These are phyloP conservation scores for Fomitopsis pinicola DNA, from an alignment of 1,284 basidiomycete species.

Conservation along the genomic window DNA sequence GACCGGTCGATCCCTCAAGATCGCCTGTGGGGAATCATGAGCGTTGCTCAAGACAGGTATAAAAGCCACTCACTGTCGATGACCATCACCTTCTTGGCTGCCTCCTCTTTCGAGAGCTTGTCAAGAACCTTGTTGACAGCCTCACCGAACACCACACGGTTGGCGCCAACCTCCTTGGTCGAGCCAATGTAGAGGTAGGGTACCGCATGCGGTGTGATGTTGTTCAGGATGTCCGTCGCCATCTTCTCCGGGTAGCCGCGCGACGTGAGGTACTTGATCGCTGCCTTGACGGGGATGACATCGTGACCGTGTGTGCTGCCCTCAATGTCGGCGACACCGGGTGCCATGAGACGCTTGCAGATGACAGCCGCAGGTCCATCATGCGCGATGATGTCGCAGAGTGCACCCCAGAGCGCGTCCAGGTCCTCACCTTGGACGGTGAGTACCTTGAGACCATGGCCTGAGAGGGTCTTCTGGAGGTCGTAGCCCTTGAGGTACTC, in stretches of 20 bases:
- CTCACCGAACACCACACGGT: slow-evolving; percentile 79
- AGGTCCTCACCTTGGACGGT: slow-evolving; percentile 74
- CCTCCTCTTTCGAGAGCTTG: slow-evolving; percentile 68
- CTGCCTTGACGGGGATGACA: slow-evolving; percentile 74
- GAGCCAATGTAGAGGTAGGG: slow-evolving; percentile 66
- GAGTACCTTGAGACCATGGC: slow-evolving; percentile 76
- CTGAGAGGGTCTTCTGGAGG: slow-evolving; percentile 65
- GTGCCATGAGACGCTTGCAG: slow-evolving; percentile 75
- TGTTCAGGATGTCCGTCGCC: slow-evolving; percentile 50
- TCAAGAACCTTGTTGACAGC: slow-evolving; percentile 78
- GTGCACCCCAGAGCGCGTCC: slow-evolving; percentile 67
- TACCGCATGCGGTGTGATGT: slow-evolving; percentile 56
- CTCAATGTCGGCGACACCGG: slow-evolving; percentile 74
- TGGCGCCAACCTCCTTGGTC: slow-evolving; percentile 71
- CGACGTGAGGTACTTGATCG: slow-evolving; percentile 64
- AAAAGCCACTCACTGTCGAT: slow-evolving; percentile 67
- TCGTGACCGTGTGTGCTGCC: slow-evolving; percentile 79
- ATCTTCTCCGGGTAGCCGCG: slow-evolving; percentile 58
- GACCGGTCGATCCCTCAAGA: slow-evolving; percentile 81
- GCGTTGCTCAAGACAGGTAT: not conserved
- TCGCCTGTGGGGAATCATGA: slow-evolving; percentile 47
- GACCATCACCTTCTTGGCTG: slow-evolving; percentile 76
- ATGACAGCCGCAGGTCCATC: slow-evolving; percentile 78
- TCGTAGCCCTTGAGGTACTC: slow-evolving; percentile 78
- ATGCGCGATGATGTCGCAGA: slow-evolving; percentile 51